Base-by-base conservation (phyloP, 257 asterid species). In the Scutellaria baicalensis region DNA sequence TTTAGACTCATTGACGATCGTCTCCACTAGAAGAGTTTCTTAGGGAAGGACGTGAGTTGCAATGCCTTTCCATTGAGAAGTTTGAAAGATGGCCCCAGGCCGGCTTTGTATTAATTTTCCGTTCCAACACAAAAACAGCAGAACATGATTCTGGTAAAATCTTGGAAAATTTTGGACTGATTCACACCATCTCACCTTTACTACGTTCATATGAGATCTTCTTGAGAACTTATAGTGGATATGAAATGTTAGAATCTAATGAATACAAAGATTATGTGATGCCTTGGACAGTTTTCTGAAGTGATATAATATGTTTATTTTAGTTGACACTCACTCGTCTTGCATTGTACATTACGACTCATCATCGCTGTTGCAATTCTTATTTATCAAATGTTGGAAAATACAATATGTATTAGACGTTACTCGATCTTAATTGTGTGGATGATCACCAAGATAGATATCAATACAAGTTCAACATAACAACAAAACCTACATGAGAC, bases 21-120 rank as follows among this genome's bases (percentile, higher is more conserved):
- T 45, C 47, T 49, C 39, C 44, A 10, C 51, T 16, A 33, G 17
- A 27, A 45, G 31, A 69, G 45, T 55, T 66, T 62, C 64, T 8
- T 40, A 47, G 70, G 38, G 64, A n/a, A 36, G 66, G 68, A 40
- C 23, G 72, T 42, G 75, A 54, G 49, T 51, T 61, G 69, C 40
- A 16, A 35, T 45, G 48, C 33, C 13, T 66, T 18, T 59, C 12
- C 40, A 31, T 21, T 43, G 61, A 69, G 9, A 40, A 48, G 69
- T 49, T 64, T 27, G 50, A 48, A 48, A 23, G 57, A 60, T 17
- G 69, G 48, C 5, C 21, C 5, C 21, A 18, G 17, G 65, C 48
- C 6, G 21, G 38, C 11, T 42, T 64, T 21, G 47, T 40, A 16
- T n/a, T 27, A 6, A 5, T 54, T 39, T 71, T 35, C 23, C 17